Evolutionary conservation across 257 asterid genomes (phyloP).

Genomic region (Ligustrum vulgare): DNA sequence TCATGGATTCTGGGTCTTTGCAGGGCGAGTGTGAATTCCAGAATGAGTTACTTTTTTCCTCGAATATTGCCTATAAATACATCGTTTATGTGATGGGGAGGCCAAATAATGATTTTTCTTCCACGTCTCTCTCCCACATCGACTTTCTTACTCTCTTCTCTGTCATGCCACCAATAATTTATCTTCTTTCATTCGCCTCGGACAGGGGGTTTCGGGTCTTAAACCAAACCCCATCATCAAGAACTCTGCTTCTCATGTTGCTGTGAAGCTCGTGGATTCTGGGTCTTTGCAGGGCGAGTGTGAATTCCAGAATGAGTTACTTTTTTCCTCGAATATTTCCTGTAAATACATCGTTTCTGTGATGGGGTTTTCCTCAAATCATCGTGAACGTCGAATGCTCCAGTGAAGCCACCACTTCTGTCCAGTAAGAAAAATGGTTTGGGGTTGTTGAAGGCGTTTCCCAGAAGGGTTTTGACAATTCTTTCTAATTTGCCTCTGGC

Average conservation of each 20-base stretch:
- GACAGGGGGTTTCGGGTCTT: slow-evolving; percentile 96
- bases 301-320: slow-evolving; percentile 89
- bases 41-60: slow-evolving; percentile 75
- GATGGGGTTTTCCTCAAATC: too few species aligned
- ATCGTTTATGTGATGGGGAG: slow-evolving; percentile 67
- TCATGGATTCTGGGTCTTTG: slow-evolving; percentile 88
- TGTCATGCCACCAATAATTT: slow-evolving; percentile 76
- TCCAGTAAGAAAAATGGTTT: too few species aligned
- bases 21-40: slow-evolving; percentile 99
- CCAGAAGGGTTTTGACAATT: too few species aligned
- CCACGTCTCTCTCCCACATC: too few species aligned
- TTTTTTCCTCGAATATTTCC: slow-evolving; percentile 67
- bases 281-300: slow-evolving; percentile 97
- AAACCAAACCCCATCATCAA: slow-evolving; percentile 28
- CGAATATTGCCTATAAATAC: slow-evolving; percentile 64
- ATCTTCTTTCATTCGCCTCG: slow-evolving; percentile 69
- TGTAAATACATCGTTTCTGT: slow-evolving; percentile 65
- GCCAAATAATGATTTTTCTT: too few species aligned
- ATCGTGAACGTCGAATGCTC: too few species aligned
- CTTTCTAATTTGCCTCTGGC: too few species aligned
- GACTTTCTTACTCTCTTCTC: slow-evolving; percentile 66
- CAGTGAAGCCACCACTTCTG: too few species aligned
- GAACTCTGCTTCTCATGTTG: slow-evolving; percentile 40
- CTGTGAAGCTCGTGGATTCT: slow-evolving; percentile 88
- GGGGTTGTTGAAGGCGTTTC: too few species aligned